phyloP scores from a whole-genome alignment of 2,329 filamentous ascomycete species.

The Colletotrichum eleusines region DNA sequence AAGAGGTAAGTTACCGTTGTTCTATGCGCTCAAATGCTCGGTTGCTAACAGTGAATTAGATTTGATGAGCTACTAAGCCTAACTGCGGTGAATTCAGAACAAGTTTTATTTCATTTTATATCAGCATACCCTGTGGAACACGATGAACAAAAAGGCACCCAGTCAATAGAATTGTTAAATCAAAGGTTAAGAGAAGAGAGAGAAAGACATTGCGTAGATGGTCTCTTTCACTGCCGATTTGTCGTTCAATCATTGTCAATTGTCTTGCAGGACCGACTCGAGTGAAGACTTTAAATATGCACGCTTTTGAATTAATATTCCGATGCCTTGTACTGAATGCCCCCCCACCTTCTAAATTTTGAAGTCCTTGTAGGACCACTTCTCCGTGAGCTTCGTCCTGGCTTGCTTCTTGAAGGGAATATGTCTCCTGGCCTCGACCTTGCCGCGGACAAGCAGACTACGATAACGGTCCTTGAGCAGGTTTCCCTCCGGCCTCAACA shows the following conservation, averaged over 20 bases:
- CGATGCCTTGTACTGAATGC: constrained; percentile 3
- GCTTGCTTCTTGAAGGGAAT: constrained; percentile 86
- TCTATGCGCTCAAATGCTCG: neutral
- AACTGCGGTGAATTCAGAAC: neutral
- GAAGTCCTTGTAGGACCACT: constrained; percentile 99
- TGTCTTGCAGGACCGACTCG: neutral
- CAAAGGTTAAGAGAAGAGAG: neutral
- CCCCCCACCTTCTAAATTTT: constrained; percentile 24
- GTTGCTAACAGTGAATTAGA: constrained; percentile 45
- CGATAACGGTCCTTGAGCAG: constrained; percentile 91
- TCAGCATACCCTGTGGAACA: constrained; percentile 34
- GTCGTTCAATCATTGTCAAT: neutral
- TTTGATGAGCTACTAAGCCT: constrained; percentile 51
- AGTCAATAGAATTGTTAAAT: neutral
- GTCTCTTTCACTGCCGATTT: constrained; percentile 14
- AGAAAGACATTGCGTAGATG: neutral
- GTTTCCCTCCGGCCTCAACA: constrained; percentile 96
- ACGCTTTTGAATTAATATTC: constrained; percentile 38
- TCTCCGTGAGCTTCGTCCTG: constrained; percentile 87
- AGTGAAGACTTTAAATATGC: constrained; percentile 2
- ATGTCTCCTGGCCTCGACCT: constrained; percentile 84
- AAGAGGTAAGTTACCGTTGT: constrained; percentile 74
- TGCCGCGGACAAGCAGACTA: constrained; percentile 88
- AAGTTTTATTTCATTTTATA: constrained; percentile 7
- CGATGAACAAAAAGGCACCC: constrained; percentile 11